Conservation (phyloP, 106 monocot genomes). For the Platanthera guangdongensis region DNA sequence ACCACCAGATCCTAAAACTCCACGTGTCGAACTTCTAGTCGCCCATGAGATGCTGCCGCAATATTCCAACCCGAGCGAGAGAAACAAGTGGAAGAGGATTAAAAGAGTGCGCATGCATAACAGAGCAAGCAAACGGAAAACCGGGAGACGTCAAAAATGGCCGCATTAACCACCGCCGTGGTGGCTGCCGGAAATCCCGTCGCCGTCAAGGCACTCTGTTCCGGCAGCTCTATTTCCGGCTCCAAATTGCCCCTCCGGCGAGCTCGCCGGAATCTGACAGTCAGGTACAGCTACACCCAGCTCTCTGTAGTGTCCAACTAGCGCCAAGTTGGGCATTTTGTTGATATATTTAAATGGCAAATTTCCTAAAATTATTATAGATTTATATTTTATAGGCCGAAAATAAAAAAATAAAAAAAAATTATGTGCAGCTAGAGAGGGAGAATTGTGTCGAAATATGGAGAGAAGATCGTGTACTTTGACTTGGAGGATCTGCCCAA, state of each 20-base stretch:
- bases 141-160: conserved; percentile 22
- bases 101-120: background rate
- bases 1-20: too few species aligned
- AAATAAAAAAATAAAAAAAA: too few species aligned
- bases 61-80: too few species aligned
- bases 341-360: background rate
- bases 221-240: conserved; percentile 40
- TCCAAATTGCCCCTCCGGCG: conserved; percentile 31
- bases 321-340: background rate
- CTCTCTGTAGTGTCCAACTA: background rate
- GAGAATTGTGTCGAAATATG: conserved; percentile 66
- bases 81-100: background rate
- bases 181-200: conserved; percentile 29
- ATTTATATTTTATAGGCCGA: too few species aligned
- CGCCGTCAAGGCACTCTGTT: conserved; percentile 36
- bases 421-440: conserved; percentile 9
- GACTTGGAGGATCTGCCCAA: conserved; percentile 85
- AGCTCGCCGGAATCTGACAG: conserved; percentile 1
- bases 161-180: conserved; percentile 35
- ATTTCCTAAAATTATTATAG: too few species aligned
- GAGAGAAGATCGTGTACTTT: conserved; percentile 95
- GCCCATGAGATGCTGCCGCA: too few species aligned
- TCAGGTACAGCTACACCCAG: conserved; percentile 3
- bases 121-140: background rate
- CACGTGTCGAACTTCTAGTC: too few species aligned